Percentiles rank a stretch among this genome's conserved stretches.
Evolutionary conservation across 257 asterid species (phyloP).

Genomic region (Solanum okadae): DNA sequence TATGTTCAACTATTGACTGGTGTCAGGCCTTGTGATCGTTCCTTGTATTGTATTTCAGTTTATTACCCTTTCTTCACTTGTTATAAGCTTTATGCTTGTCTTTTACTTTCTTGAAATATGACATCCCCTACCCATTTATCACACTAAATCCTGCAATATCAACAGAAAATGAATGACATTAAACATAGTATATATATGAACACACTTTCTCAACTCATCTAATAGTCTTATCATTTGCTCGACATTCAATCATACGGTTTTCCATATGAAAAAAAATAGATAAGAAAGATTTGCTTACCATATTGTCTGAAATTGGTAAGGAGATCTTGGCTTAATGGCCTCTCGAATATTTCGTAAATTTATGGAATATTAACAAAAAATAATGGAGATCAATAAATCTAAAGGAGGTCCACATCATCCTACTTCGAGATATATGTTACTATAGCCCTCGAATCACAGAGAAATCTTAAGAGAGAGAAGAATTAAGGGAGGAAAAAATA

Average conservation of each 20-base stretch:
- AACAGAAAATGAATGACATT: neutral
- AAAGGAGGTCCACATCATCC: neutral
- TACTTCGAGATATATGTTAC: neutral
- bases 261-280: neutral
- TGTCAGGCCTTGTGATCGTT: neutral
- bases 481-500: too few species aligned
- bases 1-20: neutral
- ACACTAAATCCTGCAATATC: conserved; percentile 23
- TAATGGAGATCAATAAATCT: neutral
- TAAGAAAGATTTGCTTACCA: conserved; percentile 22
- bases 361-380: neutral
- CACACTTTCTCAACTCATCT: neutral
- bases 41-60: neutral
- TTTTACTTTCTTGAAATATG: neutral
- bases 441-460: neutral
- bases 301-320: conserved; percentile 48
- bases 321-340: conserved; percentile 39
- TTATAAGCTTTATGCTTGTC: neutral
- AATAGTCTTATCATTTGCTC: neutral
- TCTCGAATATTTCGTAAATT: neutral
- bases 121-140: neutral
- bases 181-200: neutral
- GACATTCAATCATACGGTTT: neutral
- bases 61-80: neutral
- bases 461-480: too few species aligned